Evolutionary conservation across 1,139 yeast genomes (phyloP).

Genomic region (Debaryomycetaceae sp.): DNA sequence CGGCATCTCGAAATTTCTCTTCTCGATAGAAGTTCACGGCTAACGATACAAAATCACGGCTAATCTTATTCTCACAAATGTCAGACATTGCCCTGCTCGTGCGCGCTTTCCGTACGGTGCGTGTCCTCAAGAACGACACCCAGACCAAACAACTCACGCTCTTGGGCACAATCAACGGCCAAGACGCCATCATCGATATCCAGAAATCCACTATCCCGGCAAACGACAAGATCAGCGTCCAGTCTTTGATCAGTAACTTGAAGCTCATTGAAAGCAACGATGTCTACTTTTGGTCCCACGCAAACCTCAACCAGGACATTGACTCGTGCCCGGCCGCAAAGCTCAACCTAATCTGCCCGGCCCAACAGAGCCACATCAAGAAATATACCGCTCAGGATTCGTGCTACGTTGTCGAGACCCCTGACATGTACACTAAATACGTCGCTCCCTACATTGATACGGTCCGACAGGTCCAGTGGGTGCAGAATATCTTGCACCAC

Average conservation of each 20-base stretch:
- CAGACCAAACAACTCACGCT: slow-evolving; percentile 53
- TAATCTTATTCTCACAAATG: too few species aligned
- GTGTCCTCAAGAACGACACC: slow-evolving; percentile 44
- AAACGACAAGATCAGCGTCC: slow-evolving; percentile 10
- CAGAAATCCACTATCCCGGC: slow-evolving; percentile 58
- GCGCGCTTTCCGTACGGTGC: slow-evolving; percentile 25
- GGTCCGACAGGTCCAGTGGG: slow-evolving; percentile 83
- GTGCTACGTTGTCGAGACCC: slow-evolving; percentile 70
- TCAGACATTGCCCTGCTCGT: slow-evolving; percentile 12
- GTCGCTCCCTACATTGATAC: slow-evolving; percentile 70
- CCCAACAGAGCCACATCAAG: slow-evolving; percentile 72
- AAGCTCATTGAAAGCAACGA: slow-evolving; percentile 58
- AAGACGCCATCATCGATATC: slow-evolving; percentile 60
- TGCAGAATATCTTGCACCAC: slow-evolving; percentile 65
- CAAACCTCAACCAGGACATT: slow-evolving; percentile 37
- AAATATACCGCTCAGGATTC: slow-evolving; percentile 52
- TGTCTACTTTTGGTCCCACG: slow-evolving; percentile 73
- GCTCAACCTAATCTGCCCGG: slow-evolving; percentile 76
- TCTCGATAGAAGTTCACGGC: too few species aligned
- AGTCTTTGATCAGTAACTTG: slow-evolving; percentile 20
- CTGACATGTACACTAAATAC: slow-evolving; percentile 48
- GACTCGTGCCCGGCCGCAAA: slow-evolving; percentile 51
- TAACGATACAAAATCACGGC: too few species aligned
- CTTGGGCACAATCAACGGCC: slow-evolving; percentile 50
- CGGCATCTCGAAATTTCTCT: too few species aligned